These are phyloP conservation scores for Blastobotrys capitulatus DNA, from an alignment of 1,139 yeast species.

Conservation along the genomic window DNA sequence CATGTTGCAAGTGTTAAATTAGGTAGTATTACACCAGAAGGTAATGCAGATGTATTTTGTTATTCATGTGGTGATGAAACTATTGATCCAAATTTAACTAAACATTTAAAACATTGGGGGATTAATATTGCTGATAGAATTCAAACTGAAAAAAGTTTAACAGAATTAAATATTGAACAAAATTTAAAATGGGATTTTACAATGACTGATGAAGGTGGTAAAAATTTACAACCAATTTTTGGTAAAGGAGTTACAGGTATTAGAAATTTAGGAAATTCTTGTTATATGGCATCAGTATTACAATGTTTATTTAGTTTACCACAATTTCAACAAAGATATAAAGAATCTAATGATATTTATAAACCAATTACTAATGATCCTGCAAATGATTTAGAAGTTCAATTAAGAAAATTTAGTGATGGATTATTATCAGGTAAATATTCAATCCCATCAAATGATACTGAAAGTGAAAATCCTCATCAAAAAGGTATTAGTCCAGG, in stretches of 20 bases:
- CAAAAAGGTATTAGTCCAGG: slow-evolving; percentile 76
- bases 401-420: slow-evolving; percentile 70
- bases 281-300: slow-evolving; percentile 77
- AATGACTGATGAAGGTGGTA: slow-evolving; percentile 69
- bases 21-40: slow-evolving; percentile 73
- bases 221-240: slow-evolving; percentile 54
- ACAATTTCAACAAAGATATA: slow-evolving; percentile 32
- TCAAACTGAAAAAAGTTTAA: slow-evolving; percentile 75
- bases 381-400: slow-evolving; percentile 58
- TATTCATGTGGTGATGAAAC: slow-evolving; percentile 87
- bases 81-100: slow-evolving; percentile 56
- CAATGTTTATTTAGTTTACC: slow-evolving; percentile 60
- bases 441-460: slow-evolving; percentile 42
- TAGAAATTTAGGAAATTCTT: slow-evolving; percentile 86
- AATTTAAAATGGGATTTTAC: slow-evolving; percentile 90
- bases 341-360: slow-evolving; percentile 13
- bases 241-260: slow-evolving; percentile 75
- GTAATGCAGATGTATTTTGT: slow-evolving; percentile 74
- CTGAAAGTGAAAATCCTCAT: slow-evolving; percentile 37
- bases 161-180: slow-evolving; percentile 88
- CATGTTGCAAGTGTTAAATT: slow-evolving; percentile 87
- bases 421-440: slow-evolving; percentile 75
- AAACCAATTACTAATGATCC: slow-evolving; percentile 43
- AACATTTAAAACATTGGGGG: slow-evolving; percentile 54
- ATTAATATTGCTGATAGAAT: slow-evolving; percentile 58